Evolutionary conservation across 2,329 filamentous ascomycete species (phyloP).

Genomic region (Colletotrichum truncatum): DNA sequence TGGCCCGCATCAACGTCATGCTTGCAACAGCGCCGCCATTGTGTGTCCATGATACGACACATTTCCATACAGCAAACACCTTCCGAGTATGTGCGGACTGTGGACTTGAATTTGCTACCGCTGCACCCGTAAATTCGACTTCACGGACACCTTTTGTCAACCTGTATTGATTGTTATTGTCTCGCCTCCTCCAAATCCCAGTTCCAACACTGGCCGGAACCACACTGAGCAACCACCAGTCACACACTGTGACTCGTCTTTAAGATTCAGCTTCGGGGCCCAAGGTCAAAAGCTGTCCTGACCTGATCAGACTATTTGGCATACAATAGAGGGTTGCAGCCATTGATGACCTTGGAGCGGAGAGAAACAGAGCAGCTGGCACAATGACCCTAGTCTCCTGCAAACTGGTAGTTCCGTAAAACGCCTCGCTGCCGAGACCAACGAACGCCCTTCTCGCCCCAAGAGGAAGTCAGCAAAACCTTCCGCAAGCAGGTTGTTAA

Average conservation of each 20-base stretch:
- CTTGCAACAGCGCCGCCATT: too few relatives aligned
- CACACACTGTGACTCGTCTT: not conserved
- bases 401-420: constrained; percentile 4
- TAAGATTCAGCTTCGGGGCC: not conserved
- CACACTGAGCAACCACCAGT: not conserved
- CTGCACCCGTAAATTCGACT: constrained; percentile 9
- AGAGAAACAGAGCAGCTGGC: too few relatives aligned
- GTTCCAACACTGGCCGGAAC: not conserved
- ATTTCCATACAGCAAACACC: not conserved
- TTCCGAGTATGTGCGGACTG: not conserved
- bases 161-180: not conserved
- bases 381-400: too few relatives aligned
- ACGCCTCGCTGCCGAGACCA: not conserved
- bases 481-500: constrained; percentile 2
- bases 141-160: not conserved
- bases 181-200: constrained; percentile 1
- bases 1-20: constrained; percentile 2
- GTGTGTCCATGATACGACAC: not conserved
- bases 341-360: too few relatives aligned
- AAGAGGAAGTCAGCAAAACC: not conserved
- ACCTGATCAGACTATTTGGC: too few relatives aligned
- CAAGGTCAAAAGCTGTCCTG: constrained; percentile 17
- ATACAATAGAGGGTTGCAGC: too few relatives aligned
- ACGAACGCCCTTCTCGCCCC: not conserved
- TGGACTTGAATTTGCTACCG: constrained; percentile 7